Evolutionary conservation across 1,139 yeast genomes (phyloP).

Genomic region (Hanseniaspora uvarum): DNA sequence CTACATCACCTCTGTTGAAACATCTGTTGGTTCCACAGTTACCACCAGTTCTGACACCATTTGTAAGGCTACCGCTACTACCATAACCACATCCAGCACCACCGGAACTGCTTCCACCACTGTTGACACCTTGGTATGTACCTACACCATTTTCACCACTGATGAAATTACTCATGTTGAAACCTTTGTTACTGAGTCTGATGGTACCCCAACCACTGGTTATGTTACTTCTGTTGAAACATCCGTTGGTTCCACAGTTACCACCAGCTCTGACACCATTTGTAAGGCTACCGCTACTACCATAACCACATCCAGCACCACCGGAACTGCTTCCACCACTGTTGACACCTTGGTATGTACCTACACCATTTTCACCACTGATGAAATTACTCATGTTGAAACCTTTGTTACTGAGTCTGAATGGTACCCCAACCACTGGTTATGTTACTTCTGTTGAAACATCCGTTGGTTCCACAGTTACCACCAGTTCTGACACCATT

Average conservation of each 20-base stretch:
- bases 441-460: background rate
- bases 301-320: background rate
- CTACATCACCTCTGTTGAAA: background rate
- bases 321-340: background rate
- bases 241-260: background rate
- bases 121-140: constrained; percentile 1
- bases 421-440: background rate
- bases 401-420: constrained; percentile 5
- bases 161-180: background rate
- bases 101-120: background rate
- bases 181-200: constrained; percentile 2
- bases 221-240: background rate
- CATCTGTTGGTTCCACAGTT: background rate
- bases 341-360: background rate
- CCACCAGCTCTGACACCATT: constrained; percentile 1
- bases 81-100: too few species aligned
- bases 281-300: background rate
- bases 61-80: too few species aligned
- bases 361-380: background rate
- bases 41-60: too few species aligned
- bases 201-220: background rate
- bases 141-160: constrained; percentile 7
- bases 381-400: background rate
- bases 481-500: constrained; percentile 1
- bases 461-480: background rate